Percentiles rank a stretch among this genome's conserved stretches.
Evolutionary conservation across 208 protist genomes (phyloP).

Genomic region (Giardia duodenalis): DNA sequence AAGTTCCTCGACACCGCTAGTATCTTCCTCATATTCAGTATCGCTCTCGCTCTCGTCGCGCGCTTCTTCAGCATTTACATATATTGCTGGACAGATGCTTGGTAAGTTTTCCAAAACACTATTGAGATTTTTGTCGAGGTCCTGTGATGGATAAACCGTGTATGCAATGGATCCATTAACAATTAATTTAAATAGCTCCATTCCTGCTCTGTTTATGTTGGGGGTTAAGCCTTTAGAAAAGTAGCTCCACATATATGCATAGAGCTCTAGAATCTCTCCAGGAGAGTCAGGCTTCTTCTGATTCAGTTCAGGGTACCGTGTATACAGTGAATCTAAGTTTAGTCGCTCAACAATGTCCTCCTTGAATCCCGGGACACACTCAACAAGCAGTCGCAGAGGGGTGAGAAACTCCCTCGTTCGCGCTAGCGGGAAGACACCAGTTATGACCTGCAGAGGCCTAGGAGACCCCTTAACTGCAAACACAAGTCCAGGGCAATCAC

Average conservation of each 20-base stretch:
- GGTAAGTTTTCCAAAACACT: neutral
- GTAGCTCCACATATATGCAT: neutral
- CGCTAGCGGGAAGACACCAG: neutral
- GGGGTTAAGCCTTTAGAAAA: neutral
- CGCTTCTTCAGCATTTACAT: neutral
- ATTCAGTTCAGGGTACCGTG: neutral
- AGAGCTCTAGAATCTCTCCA: neutral
- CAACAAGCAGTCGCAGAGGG: neutral
- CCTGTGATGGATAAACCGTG: neutral
- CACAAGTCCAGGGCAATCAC: conserved; percentile 27
- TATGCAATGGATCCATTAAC: conserved; percentile 1
- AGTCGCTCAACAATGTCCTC: neutral
- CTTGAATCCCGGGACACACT: neutral
- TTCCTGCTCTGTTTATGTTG: neutral
- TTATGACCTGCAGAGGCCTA: conserved; percentile 2
- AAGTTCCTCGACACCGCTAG: too few species aligned
- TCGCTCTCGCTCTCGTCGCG: neutral
- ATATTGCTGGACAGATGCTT: neutral
- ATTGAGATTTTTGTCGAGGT: neutral
- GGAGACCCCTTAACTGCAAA: conserved; percentile 8
- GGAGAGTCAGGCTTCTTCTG: neutral
- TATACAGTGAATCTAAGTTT: neutral
- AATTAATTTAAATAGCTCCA: neutral
- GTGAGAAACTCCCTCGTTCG: neutral
- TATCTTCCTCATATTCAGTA: neutral